A percentile compares a stretch with the other conserved stretches of the same genome.
Evolutionary conservation across 345 rosid species (phyloP).

Genomic region (Sonneratia caseolaris): DNA sequence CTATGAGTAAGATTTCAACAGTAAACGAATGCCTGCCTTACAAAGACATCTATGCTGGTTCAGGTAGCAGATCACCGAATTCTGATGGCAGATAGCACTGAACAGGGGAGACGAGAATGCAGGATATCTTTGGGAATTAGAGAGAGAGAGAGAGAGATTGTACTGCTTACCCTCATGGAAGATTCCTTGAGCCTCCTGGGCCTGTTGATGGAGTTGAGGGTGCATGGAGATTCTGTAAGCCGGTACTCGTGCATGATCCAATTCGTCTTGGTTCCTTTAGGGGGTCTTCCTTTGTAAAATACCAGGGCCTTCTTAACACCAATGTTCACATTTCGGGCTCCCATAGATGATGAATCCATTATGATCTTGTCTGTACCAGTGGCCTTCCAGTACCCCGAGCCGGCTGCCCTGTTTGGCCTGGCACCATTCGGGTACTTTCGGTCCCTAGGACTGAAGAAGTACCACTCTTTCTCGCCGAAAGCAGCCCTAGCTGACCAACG

Average conservation of each 20-base stretch:
- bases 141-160: not conserved
- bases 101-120: not conserved
- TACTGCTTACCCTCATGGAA: conserved; percentile 75
- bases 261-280: conserved; percentile 78
- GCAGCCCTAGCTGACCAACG: conserved; percentile 46
- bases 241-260: conserved; percentile 99
- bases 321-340: conserved; percentile 32
- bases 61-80: not conserved
- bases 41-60: not conserved
- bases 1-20: not conserved
- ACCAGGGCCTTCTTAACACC: conserved; percentile 96
- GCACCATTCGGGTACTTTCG: conserved; percentile 97
- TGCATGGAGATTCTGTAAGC: conserved; percentile 33
- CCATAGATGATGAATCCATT: conserved; percentile 18
- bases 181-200: conserved; percentile 48
- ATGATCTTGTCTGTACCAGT: conserved; percentile 90
- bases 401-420: conserved; percentile 94
- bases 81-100: not conserved
- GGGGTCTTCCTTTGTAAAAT: conserved; percentile 91
- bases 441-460: conserved; percentile 94
- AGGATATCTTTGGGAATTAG: not conserved
- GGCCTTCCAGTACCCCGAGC: conserved; percentile 96
- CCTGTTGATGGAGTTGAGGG: conserved; percentile 13
- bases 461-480: conserved; percentile 98
- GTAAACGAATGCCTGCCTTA: not conserved